Evolutionary conservation across 768 basidiomycete genomes (phyloP), one percentile per base, ranked within the genome.

Genomic region (Tulasnella sp.): DNA sequence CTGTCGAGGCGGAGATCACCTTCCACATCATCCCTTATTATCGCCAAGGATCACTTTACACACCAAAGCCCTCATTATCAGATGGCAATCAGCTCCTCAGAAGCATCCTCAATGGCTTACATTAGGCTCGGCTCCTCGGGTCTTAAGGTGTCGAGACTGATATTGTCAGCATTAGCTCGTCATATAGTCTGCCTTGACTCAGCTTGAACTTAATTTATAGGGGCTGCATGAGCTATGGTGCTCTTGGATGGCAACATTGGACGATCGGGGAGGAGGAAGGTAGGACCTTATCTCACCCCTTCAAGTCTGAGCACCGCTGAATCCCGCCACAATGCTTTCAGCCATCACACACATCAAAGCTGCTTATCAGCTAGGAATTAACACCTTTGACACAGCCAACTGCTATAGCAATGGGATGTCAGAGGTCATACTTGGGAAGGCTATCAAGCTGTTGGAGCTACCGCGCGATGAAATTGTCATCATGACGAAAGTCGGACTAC

Each of bases 171-270:
- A 16, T 16, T 16, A 40, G 16, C 40, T 6, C 11, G 14, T 67
- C 59, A 34, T 62, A 6, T 7, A 8, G 22, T 34, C 59, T 7
- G 7, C 32, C 8, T 8, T 22, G 59, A 62, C 59, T 8, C n/a
- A n/a, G 64, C 35, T 65, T 14, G 5, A 36, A 9, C 11, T 64
- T 14, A n/a, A 37, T 1, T 14, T 17, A 89, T 44, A 81, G 90
- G 0, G 89, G 89, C 0, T 84, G 83, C 44, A 87, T 88, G 87
- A 80, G 82, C 22, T 89, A 88, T 75, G 88, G 84, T 34, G 77
- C 76, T 16, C 79, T 83, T 14, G 81, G 84, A 9, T 88, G 87
- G 85, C 83, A 85, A 74, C 76, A 78, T 4, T 87, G 86, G 87
- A 81, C 86, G 4, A 74, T 86, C 1, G 78, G 77, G 16, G 85